These are phyloP conservation scores for Sporobolomyces phaffii DNA, from an alignment of 768 basidiomycete genomes.

Conservation along the genomic window DNA sequence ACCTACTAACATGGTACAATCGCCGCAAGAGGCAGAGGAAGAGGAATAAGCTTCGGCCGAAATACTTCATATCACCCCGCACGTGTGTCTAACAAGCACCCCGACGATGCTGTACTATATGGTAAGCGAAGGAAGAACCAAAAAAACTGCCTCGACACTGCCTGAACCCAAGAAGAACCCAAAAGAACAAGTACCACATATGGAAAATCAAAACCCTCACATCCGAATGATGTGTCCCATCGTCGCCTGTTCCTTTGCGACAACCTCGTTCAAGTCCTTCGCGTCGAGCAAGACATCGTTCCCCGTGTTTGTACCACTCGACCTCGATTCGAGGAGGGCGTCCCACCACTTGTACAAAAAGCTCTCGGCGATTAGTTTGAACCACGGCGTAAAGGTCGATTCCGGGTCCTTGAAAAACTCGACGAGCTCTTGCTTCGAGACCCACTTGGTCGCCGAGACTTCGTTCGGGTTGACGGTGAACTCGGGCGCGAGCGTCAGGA, in stretches of 20 bases:
- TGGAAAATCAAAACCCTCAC: slow-evolving; percentile 4
- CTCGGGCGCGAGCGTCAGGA: slow-evolving; percentile 80
- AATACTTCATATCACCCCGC: too few species aligned
- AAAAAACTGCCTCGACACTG: too few species aligned
- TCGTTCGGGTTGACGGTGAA: slow-evolving; percentile 80
- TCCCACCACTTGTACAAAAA: slow-evolving; percentile 99
- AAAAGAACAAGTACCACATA: not conserved
- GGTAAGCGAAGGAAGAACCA: too few species aligned
- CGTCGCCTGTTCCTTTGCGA: slow-evolving; percentile 16
- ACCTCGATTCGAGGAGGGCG: slow-evolving; percentile 57
- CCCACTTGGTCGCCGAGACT: slow-evolving; percentile 83
- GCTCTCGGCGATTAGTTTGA: slow-evolving; percentile 93
- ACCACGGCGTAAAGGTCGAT: slow-evolving; percentile 96
- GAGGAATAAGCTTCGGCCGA: too few species aligned
- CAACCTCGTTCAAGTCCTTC: slow-evolving; percentile 2
- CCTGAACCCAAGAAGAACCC: not conserved
- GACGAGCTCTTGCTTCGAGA: slow-evolving; percentile 80
- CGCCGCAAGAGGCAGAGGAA: too few species aligned
- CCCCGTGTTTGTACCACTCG: too few species aligned
- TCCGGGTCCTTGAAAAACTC: slow-evolving; percentile 78
- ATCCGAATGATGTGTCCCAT: slow-evolving; percentile 32
- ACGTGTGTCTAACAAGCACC: too few species aligned
- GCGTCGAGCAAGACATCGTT: slow-evolving; percentile 12
- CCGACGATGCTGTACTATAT: too few species aligned
- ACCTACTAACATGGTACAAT: too few species aligned